Evolutionary conservation across 495 filamentous ascomycete species (phyloP).

Genomic region (Hypoxylon trugodes): DNA sequence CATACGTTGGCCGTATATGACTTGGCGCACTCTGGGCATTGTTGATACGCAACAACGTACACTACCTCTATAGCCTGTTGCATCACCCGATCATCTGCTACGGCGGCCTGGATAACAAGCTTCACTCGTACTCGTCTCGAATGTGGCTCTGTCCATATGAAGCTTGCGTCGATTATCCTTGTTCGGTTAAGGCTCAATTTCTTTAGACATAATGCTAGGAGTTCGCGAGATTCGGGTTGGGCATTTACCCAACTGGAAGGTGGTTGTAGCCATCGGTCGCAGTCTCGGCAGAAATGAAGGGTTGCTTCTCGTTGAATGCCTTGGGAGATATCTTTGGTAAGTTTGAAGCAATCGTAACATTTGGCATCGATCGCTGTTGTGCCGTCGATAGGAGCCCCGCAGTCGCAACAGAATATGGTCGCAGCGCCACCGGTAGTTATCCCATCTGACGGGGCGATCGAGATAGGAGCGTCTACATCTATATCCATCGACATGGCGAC

Average conservation of each 20-base stretch:
- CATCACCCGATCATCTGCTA: slow-evolving; percentile 78
- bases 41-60: slow-evolving; percentile 85
- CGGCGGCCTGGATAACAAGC: slow-evolving; percentile 82
- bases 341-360: slow-evolving; percentile 92
- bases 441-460: slow-evolving; percentile 38
- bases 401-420: slow-evolving; percentile 90
- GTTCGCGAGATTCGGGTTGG: slow-evolving; percentile 82
- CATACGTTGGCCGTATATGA: slow-evolving; percentile 91
- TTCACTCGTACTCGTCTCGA: slow-evolving; percentile 89
- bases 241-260: slow-evolving; percentile 86
- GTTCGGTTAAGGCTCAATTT: slow-evolving; percentile 86
- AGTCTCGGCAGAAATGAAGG: slow-evolving; percentile 87
- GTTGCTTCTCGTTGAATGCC: slow-evolving; percentile 87
- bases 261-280: slow-evolving; percentile 92
- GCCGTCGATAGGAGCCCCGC: slow-evolving; percentile 91
- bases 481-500: slow-evolving; percentile 46
- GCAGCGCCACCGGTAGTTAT: slow-evolving; percentile 12
- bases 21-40: slow-evolving; percentile 92
- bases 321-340: slow-evolving; percentile 91
- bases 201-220: slow-evolving; percentile 87
- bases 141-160: slow-evolving; percentile 99
- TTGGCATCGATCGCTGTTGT: slow-evolving; percentile 86
- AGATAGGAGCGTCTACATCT: slow-evolving; percentile 42
- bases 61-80: slow-evolving; percentile 95
- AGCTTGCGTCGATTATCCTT: slow-evolving; percentile 91